A percentile compares a stretch with the other conserved stretches of the same genome.
phyloP scores from a whole-genome alignment of 768 basidiomycete genomes.

The Termitomyces sp. region DNA sequence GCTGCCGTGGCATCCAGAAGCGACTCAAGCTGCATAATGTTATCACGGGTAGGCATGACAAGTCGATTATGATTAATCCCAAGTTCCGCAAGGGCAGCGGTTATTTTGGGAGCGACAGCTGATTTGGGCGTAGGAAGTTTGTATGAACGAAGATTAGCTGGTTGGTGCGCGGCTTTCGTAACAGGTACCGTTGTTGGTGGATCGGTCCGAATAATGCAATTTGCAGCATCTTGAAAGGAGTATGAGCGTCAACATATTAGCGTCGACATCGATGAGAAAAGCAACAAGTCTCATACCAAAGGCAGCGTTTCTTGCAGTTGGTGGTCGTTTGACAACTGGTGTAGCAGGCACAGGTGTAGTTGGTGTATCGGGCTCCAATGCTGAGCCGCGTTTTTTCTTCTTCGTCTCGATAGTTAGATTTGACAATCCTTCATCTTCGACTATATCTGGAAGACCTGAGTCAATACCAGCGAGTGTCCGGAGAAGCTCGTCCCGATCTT shows the following conservation, averaged over 20 bases:
- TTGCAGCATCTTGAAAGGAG: slow-evolving; percentile 48
- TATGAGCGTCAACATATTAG: slow-evolving; percentile 20
- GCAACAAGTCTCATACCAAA: slow-evolving; percentile 42
- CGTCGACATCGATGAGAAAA: background rate
- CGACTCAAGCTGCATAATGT: slow-evolving; percentile 68
- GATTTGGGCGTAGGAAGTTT: slow-evolving; percentile 82
- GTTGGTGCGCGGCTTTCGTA: slow-evolving; percentile 75
- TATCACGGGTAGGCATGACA: slow-evolving; percentile 92
- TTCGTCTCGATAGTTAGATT: slow-evolving; percentile 48
- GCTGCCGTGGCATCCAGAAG: slow-evolving; percentile 69
- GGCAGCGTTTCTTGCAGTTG: slow-evolving; percentile 53
- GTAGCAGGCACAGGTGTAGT: slow-evolving; percentile 38
- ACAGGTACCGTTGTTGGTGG: slow-evolving; percentile 46
- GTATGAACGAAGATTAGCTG: slow-evolving; percentile 82
- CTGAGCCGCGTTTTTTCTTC: slow-evolving; percentile 56
- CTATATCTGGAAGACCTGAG: slow-evolving; percentile 75
- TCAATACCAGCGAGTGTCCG: slow-evolving; percentile 84
- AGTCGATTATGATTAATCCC: slow-evolving; percentile 70
- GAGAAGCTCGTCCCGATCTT: slow-evolving; percentile 84
- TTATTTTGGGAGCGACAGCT: slow-evolving; percentile 70
- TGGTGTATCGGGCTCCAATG: slow-evolving; percentile 45
- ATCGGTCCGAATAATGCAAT: slow-evolving; percentile 76
- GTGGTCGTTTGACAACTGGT: slow-evolving; percentile 38
- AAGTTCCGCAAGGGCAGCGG: slow-evolving; percentile 73
- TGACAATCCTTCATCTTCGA: slow-evolving; percentile 60